Percentiles rank a stretch among this genome's conserved stretches.
phyloP scores from a whole-genome alignment of 75 land plant genomes.

The Larix kaempferi region DNA sequence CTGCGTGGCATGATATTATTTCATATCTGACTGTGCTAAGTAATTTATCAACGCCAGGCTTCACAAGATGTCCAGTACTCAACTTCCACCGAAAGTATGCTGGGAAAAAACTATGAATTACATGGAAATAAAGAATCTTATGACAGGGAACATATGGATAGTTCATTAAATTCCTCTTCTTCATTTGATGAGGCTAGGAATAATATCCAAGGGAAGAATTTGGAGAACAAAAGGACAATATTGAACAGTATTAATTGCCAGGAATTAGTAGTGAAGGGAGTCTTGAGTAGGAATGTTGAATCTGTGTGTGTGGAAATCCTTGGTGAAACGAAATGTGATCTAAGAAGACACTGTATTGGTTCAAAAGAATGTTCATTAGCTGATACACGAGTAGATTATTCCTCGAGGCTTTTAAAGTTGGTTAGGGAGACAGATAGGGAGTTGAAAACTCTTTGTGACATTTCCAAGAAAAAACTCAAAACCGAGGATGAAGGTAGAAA shows the following conservation, averaged over 20 bases:
- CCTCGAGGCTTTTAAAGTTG: constrained; percentile 30
- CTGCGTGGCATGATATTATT: too few species aligned
- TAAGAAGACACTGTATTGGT: not conserved
- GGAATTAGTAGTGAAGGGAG: not conserved
- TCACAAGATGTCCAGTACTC: too few species aligned
- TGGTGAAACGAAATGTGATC: not conserved
- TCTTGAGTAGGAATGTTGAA: not conserved
- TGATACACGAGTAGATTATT: not conserved
- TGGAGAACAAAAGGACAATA: constrained; percentile 2
- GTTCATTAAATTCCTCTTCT: not conserved
- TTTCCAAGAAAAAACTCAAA: not conserved
- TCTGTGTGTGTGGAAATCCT: not conserved
- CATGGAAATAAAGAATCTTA: too few species aligned
- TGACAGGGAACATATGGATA: too few species aligned
- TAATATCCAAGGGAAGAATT: not conserved
- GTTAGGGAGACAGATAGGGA: constrained; percentile 16
- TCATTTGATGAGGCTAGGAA: not conserved
- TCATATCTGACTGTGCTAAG: too few species aligned
- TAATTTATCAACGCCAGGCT: too few species aligned
- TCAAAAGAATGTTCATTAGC: constrained; percentile 2
- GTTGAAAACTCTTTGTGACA: constrained; percentile 31
- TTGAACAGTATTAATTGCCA: not conserved
- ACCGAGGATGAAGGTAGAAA: not conserved
- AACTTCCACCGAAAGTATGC: too few species aligned
- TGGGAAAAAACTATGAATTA: too few species aligned